Evolutionary conservation across 2,329 filamentous ascomycete genomes (phyloP).

Genomic region (Ceratocystis destructans): DNA sequence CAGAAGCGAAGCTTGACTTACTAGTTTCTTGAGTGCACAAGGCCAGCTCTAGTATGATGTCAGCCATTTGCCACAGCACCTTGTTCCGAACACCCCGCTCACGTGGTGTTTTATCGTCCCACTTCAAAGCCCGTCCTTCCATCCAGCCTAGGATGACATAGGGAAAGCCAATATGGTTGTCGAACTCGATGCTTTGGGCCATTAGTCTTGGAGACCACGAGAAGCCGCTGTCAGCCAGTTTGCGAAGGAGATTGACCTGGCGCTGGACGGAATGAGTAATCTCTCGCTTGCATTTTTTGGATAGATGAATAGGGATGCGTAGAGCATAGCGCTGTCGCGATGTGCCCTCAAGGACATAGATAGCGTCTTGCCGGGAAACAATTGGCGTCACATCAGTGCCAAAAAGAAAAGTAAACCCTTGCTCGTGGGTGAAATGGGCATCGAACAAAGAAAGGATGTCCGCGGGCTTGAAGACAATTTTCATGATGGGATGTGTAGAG

Average conservation of each 20-base stretch:
- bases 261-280: neutral
- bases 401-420: constrained; percentile 9
- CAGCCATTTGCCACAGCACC: constrained; percentile 16
- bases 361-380: neutral
- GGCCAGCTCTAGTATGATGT: constrained; percentile 16
- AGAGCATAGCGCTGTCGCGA: constrained; percentile 11
- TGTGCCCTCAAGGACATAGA: constrained; percentile 14
- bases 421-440: constrained; percentile 10
- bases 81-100: constrained; percentile 9
- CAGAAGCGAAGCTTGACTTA: neutral
- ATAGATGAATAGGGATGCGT: constrained; percentile 8
- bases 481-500: neutral
- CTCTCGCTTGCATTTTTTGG: neutral
- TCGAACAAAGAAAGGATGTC: constrained; percentile 1
- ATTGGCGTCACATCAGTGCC: constrained; percentile 1
- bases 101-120: constrained; percentile 8
- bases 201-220: constrained; percentile 16
- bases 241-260: constrained; percentile 1
- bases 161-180: constrained; percentile 14
- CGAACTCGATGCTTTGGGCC: constrained; percentile 9
- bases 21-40: constrained; percentile 18
- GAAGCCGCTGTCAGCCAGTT: constrained; percentile 16
- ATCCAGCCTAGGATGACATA: constrained; percentile 18
- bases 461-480: constrained; percentile 16
- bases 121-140: neutral